Evolutionary conservation across 805 yeast species (phyloP).

Genomic region (Wickerhamiella azyma): DNA sequence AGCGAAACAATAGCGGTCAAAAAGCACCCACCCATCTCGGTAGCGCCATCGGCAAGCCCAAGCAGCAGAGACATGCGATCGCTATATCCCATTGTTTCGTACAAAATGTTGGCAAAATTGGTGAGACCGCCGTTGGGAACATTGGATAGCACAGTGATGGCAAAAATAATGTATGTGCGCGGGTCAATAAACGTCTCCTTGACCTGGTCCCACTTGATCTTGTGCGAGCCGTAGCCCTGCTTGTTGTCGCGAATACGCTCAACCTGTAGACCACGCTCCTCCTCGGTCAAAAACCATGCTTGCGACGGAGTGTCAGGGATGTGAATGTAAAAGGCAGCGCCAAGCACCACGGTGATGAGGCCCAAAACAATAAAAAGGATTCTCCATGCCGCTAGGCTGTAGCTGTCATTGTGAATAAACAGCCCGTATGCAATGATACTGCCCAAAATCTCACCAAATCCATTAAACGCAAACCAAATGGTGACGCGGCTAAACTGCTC

Average conservation of each 20-base stretch:
- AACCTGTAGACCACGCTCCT: conserved; percentile 35
- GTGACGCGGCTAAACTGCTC: conserved; percentile 35
- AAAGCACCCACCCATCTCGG: conserved; percentile 19
- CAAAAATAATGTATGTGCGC: conserved; percentile 36
- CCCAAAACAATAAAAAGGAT: conserved; percentile 45
- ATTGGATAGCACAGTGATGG: conserved; percentile 30
- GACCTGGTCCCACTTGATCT: conserved; percentile 41
- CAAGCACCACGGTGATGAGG: conserved; percentile 34
- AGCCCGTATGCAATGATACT: conserved; percentile 36
- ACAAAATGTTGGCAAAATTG: conserved; percentile 34
- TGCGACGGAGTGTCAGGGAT: conserved; percentile 41
- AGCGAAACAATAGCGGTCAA: conserved; percentile 9
- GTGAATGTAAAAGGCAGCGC: conserved; percentile 16
- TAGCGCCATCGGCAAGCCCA: conserved; percentile 34
- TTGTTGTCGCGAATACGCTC: conserved; percentile 40
- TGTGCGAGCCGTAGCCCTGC: conserved; percentile 42
- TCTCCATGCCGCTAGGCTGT: conserved; percentile 35
- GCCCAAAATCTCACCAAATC: conserved; percentile 35
- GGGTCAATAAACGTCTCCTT: conserved; percentile 37
- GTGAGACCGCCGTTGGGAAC: conserved; percentile 45
- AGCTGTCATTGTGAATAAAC: conserved; percentile 7
- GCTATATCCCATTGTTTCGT: conserved; percentile 25
- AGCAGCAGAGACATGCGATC: conserved; percentile 27
- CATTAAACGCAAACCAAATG: conserved; percentile 32
- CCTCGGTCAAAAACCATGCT: conserved; percentile 35